phyloP scores from a whole-genome alignment of 2,329 filamentous ascomycete genomes.

The Bipolaris oryzae region DNA sequence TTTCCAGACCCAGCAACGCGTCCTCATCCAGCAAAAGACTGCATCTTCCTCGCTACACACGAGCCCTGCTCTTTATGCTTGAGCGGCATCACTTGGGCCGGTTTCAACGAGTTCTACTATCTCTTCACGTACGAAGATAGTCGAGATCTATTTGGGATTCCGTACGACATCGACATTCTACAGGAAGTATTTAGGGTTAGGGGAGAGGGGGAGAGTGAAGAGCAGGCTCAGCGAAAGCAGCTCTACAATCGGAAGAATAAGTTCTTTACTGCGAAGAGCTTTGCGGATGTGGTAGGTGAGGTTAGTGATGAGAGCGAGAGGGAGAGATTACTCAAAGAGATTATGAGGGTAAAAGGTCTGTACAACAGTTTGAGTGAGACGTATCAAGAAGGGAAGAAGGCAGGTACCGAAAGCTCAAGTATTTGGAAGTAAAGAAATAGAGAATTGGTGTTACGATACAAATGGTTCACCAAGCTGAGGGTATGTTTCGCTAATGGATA shows the following conservation, averaged over 20 bases:
- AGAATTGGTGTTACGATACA: background rate
- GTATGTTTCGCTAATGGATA: background rate
- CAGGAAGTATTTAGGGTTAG: slow-evolving; percentile 61
- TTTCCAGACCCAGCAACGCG: slow-evolving; percentile 37
- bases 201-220: slow-evolving; percentile 31
- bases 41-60: slow-evolving; percentile 65
- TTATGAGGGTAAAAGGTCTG: slow-evolving; percentile 57
- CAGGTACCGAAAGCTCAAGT: slow-evolving; percentile 20
- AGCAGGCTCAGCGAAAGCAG: slow-evolving; percentile 47
- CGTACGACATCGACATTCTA: slow-evolving; percentile 64
- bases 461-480: background rate
- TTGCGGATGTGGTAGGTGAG: slow-evolving; percentile 31
- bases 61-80: slow-evolving; percentile 65
- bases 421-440: slow-evolving; percentile 20
- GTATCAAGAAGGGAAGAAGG: slow-evolving; percentile 26
- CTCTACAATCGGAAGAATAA: slow-evolving; percentile 64
- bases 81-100: slow-evolving; percentile 64
- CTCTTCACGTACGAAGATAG: slow-evolving; percentile 66
- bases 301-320: slow-evolving; percentile 13
- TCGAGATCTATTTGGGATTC: slow-evolving; percentile 61
- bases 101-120: slow-evolving; percentile 63
- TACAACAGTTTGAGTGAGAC: slow-evolving; percentile 22
- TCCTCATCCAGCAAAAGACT: slow-evolving; percentile 55
- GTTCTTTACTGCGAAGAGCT: slow-evolving; percentile 53
- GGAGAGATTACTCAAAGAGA: slow-evolving; percentile 43